Evolutionary conservation across 495 filamentous ascomycete species (phyloP), one percentile per base, ranked within the genome.

Genomic region (Platismatia glauca): DNA sequence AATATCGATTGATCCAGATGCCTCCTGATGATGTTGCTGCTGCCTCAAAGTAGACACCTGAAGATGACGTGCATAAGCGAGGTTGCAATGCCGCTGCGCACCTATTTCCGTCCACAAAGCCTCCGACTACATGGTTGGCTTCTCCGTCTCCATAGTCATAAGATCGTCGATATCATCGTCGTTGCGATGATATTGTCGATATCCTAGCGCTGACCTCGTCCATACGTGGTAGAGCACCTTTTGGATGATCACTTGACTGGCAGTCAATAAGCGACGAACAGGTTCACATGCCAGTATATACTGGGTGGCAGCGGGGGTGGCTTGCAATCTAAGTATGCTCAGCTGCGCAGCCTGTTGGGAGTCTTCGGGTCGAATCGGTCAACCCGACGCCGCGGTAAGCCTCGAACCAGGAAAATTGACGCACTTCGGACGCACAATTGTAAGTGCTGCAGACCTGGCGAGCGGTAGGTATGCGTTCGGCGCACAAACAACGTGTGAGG

Each of bases 361-460:
- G 38, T 12, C 13, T 41, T 41, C 38, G 38, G 38, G 7, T 12
- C 15, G 38, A 41, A 3, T 16, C 7, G 38, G 15, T 12, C 38
- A 11, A 37, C 5, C 35, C 35, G 35, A 3, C 70, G 72, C 13
- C 71, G 59, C 55, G 0, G 7, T 9, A 15, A 24, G 4, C 44
- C 15, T 18, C 7, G 31, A 33, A 27, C 11, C 0, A 13, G 29
- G 18, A 20, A n/a, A n/a, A n/a, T n/a, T n/a, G n/a, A n/a, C n/a
- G n/a, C n/a, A n/a, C n/a, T n/a, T n/a, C n/a, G n/a, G n/a, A n/a
- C n/a, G n/a, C n/a, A n/a, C n/a, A n/a, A n/a, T n/a, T n/a, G n/a
- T n/a, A n/a, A n/a, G n/a, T n/a, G n/a, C n/a, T n/a, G n/a, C n/a
- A n/a, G n/a, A n/a, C n/a, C n/a, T n/a, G n/a, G n/a, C n/a, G n/a